Conservation (phyloP, 352 stramenopile genomes). For the Pelagophyceae sp. region DNA sequence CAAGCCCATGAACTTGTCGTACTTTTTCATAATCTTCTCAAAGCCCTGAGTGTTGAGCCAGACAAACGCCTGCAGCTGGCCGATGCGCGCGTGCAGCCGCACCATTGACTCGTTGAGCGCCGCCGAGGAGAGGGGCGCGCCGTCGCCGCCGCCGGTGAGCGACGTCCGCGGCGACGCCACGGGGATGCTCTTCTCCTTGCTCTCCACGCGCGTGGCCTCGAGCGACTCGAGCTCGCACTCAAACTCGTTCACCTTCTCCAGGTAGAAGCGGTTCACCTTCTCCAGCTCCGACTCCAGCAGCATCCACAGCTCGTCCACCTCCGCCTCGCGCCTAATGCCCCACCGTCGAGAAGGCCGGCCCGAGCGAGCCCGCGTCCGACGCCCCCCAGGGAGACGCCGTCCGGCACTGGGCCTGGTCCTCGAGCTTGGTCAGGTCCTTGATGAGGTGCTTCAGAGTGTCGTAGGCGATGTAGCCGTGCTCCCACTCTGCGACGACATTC, state of each 20-base stretch:
- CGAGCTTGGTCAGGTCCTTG: background rate
- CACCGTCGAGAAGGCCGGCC: too few relatives aligned
- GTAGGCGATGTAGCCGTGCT: constrained; percentile 17
- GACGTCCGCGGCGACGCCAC: background rate
- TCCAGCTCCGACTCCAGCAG: constrained; percentile 15
- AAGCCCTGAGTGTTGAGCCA: constrained; percentile 21
- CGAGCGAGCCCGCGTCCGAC: too few relatives aligned
- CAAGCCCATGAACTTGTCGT: constrained; percentile 18
- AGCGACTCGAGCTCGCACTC: background rate
- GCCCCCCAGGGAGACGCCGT: too few relatives aligned
- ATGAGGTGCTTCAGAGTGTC: constrained; percentile 15
- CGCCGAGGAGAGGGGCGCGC: background rate
- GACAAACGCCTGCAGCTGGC: constrained; percentile 18
- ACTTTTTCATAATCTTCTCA: constrained; percentile 22
- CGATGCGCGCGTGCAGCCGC: background rate
- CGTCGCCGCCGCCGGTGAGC: background rate
- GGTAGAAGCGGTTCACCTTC: constrained; percentile 22
- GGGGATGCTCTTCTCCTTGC: too few relatives aligned
- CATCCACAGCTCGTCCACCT: background rate
- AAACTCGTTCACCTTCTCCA: constrained; percentile 15
- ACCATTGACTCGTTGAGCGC: background rate
- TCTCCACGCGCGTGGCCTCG: background rate
- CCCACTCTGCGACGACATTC: constrained; percentile 13
- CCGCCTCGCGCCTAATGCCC: background rate
- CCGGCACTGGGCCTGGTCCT: too few relatives aligned